Evolutionary conservation across 352 stramenopile species (phyloP).

Genomic region (Blastocystis sp.): DNA sequence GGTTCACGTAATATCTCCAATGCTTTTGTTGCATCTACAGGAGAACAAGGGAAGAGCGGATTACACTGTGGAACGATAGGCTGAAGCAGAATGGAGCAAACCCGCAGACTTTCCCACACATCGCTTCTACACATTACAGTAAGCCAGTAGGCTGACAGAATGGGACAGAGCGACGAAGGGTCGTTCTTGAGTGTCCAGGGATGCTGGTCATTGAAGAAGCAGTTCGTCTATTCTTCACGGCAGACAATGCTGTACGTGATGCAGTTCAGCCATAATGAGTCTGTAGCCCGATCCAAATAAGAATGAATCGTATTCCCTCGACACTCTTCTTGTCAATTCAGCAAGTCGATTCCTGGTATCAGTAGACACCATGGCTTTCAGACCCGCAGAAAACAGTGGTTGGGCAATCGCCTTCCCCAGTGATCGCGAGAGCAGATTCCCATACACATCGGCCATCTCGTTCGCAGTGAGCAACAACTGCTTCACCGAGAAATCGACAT

Average conservation of each 20-base stretch:
- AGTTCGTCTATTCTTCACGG: not conserved
- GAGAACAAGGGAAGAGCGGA: not conserved
- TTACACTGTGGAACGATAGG: slow-evolving; percentile 62
- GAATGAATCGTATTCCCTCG: not conserved
- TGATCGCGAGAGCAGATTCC: slow-evolving; percentile 71
- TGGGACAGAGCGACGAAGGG: not conserved
- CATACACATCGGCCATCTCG: slow-evolving; percentile 79
- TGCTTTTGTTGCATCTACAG: not conserved
- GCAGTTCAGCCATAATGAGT: not conserved
- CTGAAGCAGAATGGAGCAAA: slow-evolving; percentile 62
- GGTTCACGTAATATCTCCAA: not conserved
- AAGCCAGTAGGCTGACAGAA: not conserved
- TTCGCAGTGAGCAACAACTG: slow-evolving; percentile 80
- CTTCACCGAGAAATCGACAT: slow-evolving; percentile 81
- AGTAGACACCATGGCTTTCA: not conserved
- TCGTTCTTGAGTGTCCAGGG: slow-evolving; percentile 38
- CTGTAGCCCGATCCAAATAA: not conserved
- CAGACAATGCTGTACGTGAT: not conserved
- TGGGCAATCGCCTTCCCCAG: slow-evolving; percentile 3
- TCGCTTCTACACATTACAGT: not conserved
- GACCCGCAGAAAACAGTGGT: not conserved
- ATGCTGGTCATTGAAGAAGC: slow-evolving; percentile 48
- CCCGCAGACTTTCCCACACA: slow-evolving; percentile 62
- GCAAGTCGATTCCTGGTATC: not conserved
- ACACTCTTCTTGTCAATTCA: not conserved